These are phyloP conservation scores for Ustilago cynodontis DNA, from an alignment of 1,284 basidiomycete genomes.

Conservation along the genomic window DNA sequence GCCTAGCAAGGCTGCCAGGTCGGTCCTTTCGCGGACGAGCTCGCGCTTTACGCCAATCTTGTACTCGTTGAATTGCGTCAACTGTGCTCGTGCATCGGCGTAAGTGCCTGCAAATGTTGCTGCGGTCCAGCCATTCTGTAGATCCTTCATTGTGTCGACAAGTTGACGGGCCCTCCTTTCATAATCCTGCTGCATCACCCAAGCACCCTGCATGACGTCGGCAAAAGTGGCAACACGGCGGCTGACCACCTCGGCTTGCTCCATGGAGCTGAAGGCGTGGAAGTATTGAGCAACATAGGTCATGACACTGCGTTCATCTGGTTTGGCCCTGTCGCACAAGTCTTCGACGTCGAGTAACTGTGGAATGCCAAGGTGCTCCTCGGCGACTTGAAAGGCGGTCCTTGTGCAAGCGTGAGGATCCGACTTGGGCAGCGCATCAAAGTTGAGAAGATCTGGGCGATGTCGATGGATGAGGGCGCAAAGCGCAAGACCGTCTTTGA, in stretches of 20 bases:
- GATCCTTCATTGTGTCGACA: constrained; percentile 46
- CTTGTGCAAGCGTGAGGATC: constrained; percentile 64
- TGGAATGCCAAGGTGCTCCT: constrained; percentile 71
- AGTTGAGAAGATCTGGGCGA: constrained; percentile 93
- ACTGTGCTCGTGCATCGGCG: constrained; percentile 81
- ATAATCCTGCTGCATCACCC: constrained; percentile 87
- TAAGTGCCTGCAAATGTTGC: constrained; percentile 73
- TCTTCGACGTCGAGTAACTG: constrained; percentile 96
- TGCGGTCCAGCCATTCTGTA: constrained; percentile 52
- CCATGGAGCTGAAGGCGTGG: constrained; percentile 97
- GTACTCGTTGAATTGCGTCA: constrained; percentile 81
- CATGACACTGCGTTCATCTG: constrained; percentile 96
- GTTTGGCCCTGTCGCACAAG: constrained; percentile 86
- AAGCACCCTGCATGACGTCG: constrained; percentile 83
- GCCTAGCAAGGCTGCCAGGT: constrained; percentile 86
- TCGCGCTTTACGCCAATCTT: constrained; percentile 86
- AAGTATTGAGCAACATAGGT: constrained; percentile 96
- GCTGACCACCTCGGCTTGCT: constrained; percentile 93
- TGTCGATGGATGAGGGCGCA: constrained; percentile 97
- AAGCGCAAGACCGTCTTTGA: constrained; percentile 92
- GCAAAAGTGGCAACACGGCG: constrained; percentile 95
- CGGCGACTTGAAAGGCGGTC: constrained; percentile 38
- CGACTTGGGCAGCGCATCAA: constrained; percentile 80
- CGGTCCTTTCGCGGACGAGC: constrained; percentile 91
- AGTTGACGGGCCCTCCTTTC: constrained; percentile 81